These are phyloP conservation scores for Apiospora pterosperma DNA, from an alignment of 2,329 filamentous ascomycete species.

Conservation along the genomic window DNA sequence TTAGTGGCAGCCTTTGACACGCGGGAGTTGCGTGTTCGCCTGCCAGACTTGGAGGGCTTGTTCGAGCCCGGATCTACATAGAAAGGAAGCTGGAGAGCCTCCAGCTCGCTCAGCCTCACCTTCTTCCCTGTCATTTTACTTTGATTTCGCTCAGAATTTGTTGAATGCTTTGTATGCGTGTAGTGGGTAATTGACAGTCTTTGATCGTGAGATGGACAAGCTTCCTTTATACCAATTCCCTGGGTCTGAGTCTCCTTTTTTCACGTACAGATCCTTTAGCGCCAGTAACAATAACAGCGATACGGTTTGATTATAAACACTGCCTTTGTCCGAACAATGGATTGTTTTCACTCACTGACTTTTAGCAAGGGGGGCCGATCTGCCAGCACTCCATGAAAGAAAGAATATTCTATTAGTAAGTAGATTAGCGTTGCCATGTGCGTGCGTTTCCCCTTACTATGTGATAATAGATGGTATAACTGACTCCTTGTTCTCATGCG, in stretches of 20 bases:
- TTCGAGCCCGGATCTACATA: neutral
- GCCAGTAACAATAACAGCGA: neutral
- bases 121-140: neutral
- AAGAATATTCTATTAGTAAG: neutral
- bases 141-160: neutral
- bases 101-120: neutral
- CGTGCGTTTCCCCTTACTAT: too few relatives aligned
- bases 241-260: too few relatives aligned
- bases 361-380: too few relatives aligned
- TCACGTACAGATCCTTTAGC: too few relatives aligned
- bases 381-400: too few relatives aligned
- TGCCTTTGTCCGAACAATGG: neutral
- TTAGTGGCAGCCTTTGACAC: neutral
- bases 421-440: too few relatives aligned
- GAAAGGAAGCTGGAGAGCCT: neutral
- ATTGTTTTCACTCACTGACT: too few relatives aligned
- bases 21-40: neutral
- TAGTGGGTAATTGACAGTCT: too few relatives aligned
- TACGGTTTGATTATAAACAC: neutral
- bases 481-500: conserved; percentile 3
- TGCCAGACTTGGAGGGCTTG: neutral
- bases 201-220: too few relatives aligned
- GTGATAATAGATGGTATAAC: too few relatives aligned
- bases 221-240: too few relatives aligned
- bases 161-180: neutral